Evolutionary conservation across 2,329 filamentous ascomycete species (phyloP).

Genomic region (Zasmidium citrigriseum): DNA sequence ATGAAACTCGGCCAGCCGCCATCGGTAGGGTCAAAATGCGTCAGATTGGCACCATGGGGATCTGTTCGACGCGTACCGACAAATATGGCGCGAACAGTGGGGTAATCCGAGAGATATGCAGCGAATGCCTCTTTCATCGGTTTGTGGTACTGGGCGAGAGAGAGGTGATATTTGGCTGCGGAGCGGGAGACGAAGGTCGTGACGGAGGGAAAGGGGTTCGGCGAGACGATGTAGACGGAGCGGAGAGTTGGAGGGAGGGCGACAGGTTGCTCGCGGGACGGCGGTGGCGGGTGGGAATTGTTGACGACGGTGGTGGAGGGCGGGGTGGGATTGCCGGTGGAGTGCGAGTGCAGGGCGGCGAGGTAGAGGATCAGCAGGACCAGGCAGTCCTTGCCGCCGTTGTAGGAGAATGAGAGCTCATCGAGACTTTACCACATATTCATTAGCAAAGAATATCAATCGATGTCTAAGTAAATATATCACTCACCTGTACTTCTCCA

Average conservation of each 20-base stretch:
- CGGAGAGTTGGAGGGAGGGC: slow-evolving; percentile 59
- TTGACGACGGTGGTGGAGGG: slow-evolving; percentile 29
- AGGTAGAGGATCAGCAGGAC: slow-evolving; percentile 88
- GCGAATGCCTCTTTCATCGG: slow-evolving; percentile 81
- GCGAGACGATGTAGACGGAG: slow-evolving; percentile 85
- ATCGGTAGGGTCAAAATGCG: slow-evolving; percentile 85
- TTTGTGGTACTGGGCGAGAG: slow-evolving; percentile 71
- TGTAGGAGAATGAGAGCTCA: slow-evolving; percentile 88
- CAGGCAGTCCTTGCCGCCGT: slow-evolving; percentile 96
- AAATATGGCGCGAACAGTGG: slow-evolving; percentile 73
- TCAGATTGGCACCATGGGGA: slow-evolving; percentile 78
- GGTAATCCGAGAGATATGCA: slow-evolving; percentile 68
- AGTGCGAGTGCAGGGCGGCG: slow-evolving; percentile 55
- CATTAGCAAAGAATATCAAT: slow-evolving; percentile 1
- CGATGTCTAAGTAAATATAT: not conserved
- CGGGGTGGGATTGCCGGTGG: slow-evolving; percentile 27
- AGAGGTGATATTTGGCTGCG: slow-evolving; percentile 69
- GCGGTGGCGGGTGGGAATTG: slow-evolving; percentile 10
- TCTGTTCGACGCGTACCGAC: slow-evolving; percentile 89
- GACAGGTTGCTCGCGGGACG: slow-evolving; percentile 5
- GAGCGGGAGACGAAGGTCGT: slow-evolving; percentile 77
- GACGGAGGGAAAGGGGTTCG: slow-evolving; percentile 81
- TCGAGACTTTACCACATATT: slow-evolving; percentile 58
- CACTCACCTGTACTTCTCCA: slow-evolving; percentile 72
- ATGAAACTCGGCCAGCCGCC: slow-evolving; percentile 88